Percentiles rank a stretch among this genome's conserved stretches.
Conservation (phyloP, 768 basidiomycete genomes). For the Baorangia bicolor region DNA sequence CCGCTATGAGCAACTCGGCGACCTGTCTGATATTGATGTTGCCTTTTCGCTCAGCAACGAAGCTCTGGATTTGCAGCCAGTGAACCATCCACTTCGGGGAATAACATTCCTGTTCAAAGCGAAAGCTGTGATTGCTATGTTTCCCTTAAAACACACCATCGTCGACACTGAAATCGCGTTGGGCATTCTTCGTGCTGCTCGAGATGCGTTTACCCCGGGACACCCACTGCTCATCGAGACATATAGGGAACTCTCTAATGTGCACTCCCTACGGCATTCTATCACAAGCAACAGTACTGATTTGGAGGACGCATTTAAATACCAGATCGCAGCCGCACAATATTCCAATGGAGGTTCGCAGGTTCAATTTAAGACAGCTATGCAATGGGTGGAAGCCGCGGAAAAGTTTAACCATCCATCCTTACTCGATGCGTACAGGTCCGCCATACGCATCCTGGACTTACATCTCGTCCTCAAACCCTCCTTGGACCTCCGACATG, state of each 20-base stretch:
- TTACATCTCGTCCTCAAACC: constrained; percentile 18
- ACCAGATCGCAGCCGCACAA: constrained; percentile 18
- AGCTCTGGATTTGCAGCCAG: constrained; percentile 12
- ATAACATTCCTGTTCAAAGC: constrained; percentile 21
- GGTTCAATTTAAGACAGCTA: constrained; percentile 15
- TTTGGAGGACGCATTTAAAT: constrained; percentile 23
- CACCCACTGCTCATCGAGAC: constrained; percentile 12
- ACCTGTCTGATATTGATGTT: constrained; percentile 20
- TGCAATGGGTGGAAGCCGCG: constrained; percentile 22
- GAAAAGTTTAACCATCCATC: constrained; percentile 21
- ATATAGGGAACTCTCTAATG: constrained; percentile 11
- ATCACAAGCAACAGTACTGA: constrained; percentile 11
- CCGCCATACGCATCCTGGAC: constrained; percentile 18
- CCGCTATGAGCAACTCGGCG: constrained; percentile 3
- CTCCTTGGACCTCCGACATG: constrained; percentile 12
- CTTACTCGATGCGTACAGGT: constrained; percentile 15
- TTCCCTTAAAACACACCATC: constrained; percentile 1
- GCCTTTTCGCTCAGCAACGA: constrained; percentile 17
- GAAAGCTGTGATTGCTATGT: constrained; percentile 12
- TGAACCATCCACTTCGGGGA: constrained; percentile 14
- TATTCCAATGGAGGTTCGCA: constrained; percentile 19
- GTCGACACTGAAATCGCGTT: constrained; percentile 19
- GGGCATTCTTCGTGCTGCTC: constrained; percentile 15
- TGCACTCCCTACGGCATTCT: constrained; percentile 9
- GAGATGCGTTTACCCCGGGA: not conserved